Percentiles rank a stretch among this genome's conserved stretches.
phyloP scores from a whole-genome alignment of 2,329 filamentous ascomycete species.

The Pyricularia sp. region DNA sequence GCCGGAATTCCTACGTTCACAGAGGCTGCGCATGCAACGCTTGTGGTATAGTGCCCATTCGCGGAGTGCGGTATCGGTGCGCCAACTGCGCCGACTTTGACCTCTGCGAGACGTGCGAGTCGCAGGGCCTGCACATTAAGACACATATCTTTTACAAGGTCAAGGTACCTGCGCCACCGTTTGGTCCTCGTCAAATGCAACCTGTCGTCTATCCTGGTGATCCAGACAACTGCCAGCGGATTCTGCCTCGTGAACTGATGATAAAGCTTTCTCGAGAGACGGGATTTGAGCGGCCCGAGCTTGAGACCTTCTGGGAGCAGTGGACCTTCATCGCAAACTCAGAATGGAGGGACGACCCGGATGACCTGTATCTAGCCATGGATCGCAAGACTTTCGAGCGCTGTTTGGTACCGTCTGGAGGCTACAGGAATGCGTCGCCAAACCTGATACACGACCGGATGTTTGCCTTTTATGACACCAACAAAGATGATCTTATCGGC shows the following conservation, averaged over 20 bases:
- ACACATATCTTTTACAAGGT: constrained; percentile 98
- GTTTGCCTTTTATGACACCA: constrained; percentile 93
- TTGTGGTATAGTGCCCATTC: constrained; percentile 80
- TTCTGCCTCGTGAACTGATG: constrained; percentile 58
- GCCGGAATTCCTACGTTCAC: constrained; percentile 82
- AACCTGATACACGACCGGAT: constrained; percentile 94
- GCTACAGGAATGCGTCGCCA: constrained; percentile 65
- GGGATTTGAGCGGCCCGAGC: constrained; percentile 72
- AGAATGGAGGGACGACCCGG: constrained; percentile 74
- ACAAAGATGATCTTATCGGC: constrained; percentile 79
- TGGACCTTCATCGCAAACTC: constrained; percentile 90
- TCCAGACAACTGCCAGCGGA: constrained; percentile 59
- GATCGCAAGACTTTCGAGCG: constrained; percentile 89
- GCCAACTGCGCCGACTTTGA: constrained; percentile 95
- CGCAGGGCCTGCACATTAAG: constrained; percentile 67
- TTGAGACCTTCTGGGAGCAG: constrained; percentile 94
- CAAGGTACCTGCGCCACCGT: constrained; percentile 75
- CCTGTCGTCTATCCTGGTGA: constrained; percentile 85
- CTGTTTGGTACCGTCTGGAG: constrained; percentile 78
- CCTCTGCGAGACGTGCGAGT: constrained; percentile 88
- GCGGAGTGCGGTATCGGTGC: constrained; percentile 87
- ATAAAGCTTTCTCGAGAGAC: constrained; percentile 62
- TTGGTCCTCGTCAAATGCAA: constrained; percentile 71
- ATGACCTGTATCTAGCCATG: constrained; percentile 71
- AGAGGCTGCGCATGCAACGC: constrained; percentile 86